Base-by-base conservation (phyloP, 2,329 filamentous ascomycete genomes). In the Fonsecaea monophora region DNA sequence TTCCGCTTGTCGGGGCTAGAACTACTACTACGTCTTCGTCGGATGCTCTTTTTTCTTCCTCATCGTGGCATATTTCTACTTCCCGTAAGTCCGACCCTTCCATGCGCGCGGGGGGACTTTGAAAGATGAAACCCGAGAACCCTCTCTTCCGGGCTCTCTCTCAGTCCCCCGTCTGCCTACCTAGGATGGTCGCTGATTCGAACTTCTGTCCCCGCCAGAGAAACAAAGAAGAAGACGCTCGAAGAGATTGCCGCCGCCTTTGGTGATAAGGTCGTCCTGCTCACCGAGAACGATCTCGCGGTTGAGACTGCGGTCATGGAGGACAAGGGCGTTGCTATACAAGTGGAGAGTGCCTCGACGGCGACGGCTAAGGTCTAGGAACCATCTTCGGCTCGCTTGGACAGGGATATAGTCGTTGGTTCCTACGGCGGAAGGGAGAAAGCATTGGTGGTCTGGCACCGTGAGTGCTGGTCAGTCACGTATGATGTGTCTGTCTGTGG, bases 11-110 rank as follows among this genome's bases (percentile, higher is more conserved):
- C n/a, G 38, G 18, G 10, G 15, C 3, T 35, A 62, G 70, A 87
- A 86, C 69, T 87, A 87, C 73, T 87, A 87, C 73, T 87, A 87
- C 67, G 85, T 87, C 18, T 87, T 87, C 67, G 84, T 86, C 1
- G 81, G 71, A 4, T 87, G 84, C 70, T 82, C 82, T 1, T 32
- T 76, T 0, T 81, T 86, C 75, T 87, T 86, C 75, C 72, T 86
- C 0, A 74, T 80, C 1, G 68, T 86, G 30, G 84, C 82, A 0
- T 87, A 84, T 72, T 79, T 86, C 59, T 86, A 82, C 72, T 87
- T 86, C 75, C 85, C 84, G 75, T 82, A 74, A 72, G 79, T 76
- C 4, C 30, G 6, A 32, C 30, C 30, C 34, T 54, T 32, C 30
- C 15, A 21, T 4, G 6, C 4, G 3, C n/a, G 1, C n/a, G 9